phyloP scores from a whole-genome alignment of 108 stramenopile genomes.

The Skeletonema grethae region DNA sequence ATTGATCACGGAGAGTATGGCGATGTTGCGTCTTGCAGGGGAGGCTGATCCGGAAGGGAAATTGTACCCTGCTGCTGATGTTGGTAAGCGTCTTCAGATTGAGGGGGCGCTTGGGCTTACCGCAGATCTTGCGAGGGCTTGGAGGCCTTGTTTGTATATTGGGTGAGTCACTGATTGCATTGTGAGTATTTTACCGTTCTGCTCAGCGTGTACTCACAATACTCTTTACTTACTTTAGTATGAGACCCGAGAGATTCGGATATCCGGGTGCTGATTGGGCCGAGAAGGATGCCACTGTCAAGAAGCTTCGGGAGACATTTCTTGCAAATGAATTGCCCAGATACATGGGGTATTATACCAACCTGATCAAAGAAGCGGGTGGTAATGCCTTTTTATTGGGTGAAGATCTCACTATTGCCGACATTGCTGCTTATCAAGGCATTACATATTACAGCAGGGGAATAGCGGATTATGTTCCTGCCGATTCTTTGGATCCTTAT shows the following conservation, averaged over 20 bases:
- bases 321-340: conserved; percentile 56
- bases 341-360: conserved; percentile 43
- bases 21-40: conserved; percentile 65
- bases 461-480: conserved; percentile 64
- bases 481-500: conserved; percentile 55
- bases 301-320: conserved; percentile 53
- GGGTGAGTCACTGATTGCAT: not conserved
- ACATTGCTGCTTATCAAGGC: conserved; percentile 51
- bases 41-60: conserved; percentile 34
- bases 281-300: conserved; percentile 52
- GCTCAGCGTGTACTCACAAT: no score
- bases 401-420: conserved; percentile 70
- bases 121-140: conserved; percentile 59
- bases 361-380: conserved; percentile 43
- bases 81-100: conserved; percentile 41
- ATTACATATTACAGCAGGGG: conserved; percentile 53
- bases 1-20: conserved; percentile 52
- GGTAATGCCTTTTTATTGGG: conserved; percentile 38
- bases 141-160: conserved; percentile 49
- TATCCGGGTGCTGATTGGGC: conserved; percentile 55
- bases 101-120: conserved; percentile 67
- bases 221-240: not conserved
- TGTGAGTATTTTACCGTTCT: no score
- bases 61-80: conserved; percentile 63
- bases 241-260: conserved; percentile 60